Percentiles rank a stretch among this genome's conserved stretches.
phyloP scores from a whole-genome alignment of 1,284 basidiomycete genomes.

The Cryptococcus depauperatus region DNA sequence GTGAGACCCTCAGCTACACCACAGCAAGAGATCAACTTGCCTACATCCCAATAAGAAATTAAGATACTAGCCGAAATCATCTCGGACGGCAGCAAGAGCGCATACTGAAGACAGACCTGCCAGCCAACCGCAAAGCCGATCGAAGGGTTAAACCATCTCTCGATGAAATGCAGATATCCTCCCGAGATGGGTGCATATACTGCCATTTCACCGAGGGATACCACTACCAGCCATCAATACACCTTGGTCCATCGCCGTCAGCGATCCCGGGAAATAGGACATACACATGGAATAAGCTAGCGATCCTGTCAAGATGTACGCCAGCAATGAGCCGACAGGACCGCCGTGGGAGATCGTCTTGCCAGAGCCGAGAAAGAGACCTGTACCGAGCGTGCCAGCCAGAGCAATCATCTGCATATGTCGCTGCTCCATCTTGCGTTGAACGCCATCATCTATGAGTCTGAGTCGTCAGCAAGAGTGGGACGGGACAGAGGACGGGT shows the following conservation, averaged over 20 bases:
- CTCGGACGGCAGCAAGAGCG: conserved; percentile 16
- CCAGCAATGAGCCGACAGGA: conserved; percentile 37
- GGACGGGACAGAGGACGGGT: no score
- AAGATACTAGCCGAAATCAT: no score
- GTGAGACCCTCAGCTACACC: conserved; percentile 20
- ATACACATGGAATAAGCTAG: conserved; percentile 24
- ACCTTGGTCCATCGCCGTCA: no score
- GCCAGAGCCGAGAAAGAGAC: conserved; percentile 71
- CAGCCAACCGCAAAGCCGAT: conserved; percentile 30
- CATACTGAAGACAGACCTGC: conserved; percentile 27
- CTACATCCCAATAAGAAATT: not conserved
- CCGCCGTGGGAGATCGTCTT: conserved; percentile 44
- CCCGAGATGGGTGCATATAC: conserved; percentile 23
- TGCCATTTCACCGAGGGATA: conserved; percentile 23
- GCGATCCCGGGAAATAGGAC: no score
- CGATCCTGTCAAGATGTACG: conserved; percentile 15
- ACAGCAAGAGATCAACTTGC: not conserved
- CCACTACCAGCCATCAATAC: no score
- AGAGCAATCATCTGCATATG: not conserved
- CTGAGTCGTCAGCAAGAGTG: no score
- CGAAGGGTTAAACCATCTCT: conserved; percentile 24
- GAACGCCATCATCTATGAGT: no score
- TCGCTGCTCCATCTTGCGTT: no score
- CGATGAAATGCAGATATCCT: conserved; percentile 23
- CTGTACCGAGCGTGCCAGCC: conserved; percentile 47